phyloP scores from a whole-genome alignment of 1,284 basidiomycete species.

The Inonotus hispidus region DNA sequence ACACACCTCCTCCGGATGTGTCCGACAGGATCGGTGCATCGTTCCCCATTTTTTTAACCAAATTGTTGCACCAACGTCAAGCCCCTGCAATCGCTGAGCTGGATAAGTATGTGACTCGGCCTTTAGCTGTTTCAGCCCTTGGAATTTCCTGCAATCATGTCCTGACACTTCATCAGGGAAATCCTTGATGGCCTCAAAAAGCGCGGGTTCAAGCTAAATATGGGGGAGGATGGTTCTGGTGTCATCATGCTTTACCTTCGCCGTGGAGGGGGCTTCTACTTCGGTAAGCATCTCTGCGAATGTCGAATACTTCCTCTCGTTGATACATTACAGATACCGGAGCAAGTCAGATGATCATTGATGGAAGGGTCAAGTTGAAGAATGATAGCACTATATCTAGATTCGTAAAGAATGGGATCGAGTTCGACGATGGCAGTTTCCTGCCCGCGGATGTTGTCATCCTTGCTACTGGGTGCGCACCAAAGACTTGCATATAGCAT shows the following conservation, averaged over 20 bases:
- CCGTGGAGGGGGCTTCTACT: conserved; percentile 36
- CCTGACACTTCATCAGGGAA: conserved; percentile 1
- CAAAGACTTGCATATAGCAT: not conserved
- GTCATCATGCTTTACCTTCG: conserved; percentile 31
- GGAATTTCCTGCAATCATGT: not conserved
- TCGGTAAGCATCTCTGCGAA: conserved; percentile 21
- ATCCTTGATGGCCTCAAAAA: conserved; percentile 32
- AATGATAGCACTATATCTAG: conserved; percentile 11
- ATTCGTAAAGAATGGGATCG: conserved; percentile 18
- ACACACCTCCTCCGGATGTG: conserved; percentile 41
- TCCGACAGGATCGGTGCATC: conserved; percentile 49
- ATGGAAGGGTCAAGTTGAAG: conserved; percentile 30
- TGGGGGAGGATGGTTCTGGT: conserved; percentile 31
- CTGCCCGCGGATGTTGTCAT: conserved; percentile 21
- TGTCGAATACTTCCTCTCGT: not conserved
- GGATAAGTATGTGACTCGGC: conserved; percentile 16
- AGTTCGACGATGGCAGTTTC: conserved; percentile 20
- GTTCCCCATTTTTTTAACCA: conserved; percentile 39
- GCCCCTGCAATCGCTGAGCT: conserved; percentile 12
- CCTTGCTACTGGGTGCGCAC: conserved; percentile 21
- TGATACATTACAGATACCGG: conserved; percentile 22
- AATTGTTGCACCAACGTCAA: conserved; percentile 29
- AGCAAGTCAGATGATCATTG: conserved; percentile 30
- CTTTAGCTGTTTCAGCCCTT: too few relatives aligned
- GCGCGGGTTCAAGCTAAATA: conserved; percentile 33